Conservation (phyloP, 805 yeast species). For the Barnettozyma wickerhamii region DNA sequence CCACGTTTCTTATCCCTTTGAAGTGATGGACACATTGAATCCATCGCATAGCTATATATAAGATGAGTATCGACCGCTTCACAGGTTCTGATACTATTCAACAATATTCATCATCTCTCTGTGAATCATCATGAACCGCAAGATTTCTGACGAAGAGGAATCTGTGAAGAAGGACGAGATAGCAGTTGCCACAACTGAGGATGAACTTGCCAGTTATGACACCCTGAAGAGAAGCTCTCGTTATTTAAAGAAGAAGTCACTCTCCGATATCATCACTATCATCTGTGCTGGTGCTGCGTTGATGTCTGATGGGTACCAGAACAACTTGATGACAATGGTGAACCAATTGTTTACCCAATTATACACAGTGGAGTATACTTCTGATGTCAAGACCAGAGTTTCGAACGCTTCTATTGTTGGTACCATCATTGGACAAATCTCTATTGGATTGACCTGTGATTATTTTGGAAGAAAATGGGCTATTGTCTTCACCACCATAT, state of each 20-base stretch:
- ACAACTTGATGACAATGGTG: constrained; percentile 67
- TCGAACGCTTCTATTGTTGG: constrained; percentile 69
- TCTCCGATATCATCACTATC: constrained; percentile 41
- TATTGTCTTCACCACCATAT: constrained; percentile 56
- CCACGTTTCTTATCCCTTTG: no score
- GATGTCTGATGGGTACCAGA: constrained; percentile 75
- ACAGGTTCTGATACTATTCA: no score
- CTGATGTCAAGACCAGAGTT: constrained; percentile 54
- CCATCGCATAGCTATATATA: no score
- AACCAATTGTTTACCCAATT: constrained; percentile 49
- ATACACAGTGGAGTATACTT: constrained; percentile 35
- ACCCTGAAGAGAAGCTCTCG: constrained; percentile 20
- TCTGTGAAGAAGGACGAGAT: constrained; percentile 50
- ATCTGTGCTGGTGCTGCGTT: constrained; percentile 67
- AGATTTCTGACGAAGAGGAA: constrained; percentile 26
- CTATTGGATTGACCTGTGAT: constrained; percentile 60
- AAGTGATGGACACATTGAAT: no score
- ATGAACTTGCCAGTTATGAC: constrained; percentile 30
- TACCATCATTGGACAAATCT: constrained; percentile 67
- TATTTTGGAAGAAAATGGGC: constrained; percentile 67
- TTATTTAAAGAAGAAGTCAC: constrained; percentile 24
- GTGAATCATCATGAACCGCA: no score
- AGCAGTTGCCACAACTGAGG: constrained; percentile 59
- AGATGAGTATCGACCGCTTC: no score
- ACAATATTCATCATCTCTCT: no score